Conservation (phyloP, 2,329 filamentous ascomycete genomes). For the Botryotinia globosa region DNA sequence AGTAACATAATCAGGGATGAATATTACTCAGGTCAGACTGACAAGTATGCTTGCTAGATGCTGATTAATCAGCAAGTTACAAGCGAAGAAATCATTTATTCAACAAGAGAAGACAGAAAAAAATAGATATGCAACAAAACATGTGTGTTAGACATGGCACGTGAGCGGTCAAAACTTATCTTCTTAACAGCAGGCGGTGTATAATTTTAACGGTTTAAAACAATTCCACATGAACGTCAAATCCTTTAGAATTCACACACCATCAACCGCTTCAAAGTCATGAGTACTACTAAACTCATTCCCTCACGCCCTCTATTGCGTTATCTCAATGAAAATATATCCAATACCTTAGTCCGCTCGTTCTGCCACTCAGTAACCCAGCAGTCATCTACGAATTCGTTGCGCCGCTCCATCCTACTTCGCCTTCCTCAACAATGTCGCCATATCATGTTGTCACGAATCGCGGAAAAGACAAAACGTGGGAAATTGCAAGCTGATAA, state of each 20-base stretch:
- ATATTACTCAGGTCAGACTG: not conserved
- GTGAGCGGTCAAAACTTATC: not conserved
- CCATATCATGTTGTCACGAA: not conserved
- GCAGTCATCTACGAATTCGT: not conserved
- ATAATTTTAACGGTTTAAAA: not conserved
- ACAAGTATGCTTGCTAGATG: not conserved
- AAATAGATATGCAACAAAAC: not conserved
- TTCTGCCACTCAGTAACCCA: not conserved
- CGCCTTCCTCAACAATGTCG: constrained; percentile 14
- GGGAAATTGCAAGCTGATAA: not conserved
- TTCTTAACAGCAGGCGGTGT: not conserved
- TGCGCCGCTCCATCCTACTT: not conserved
- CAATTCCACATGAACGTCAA: not conserved
- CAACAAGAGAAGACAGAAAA: not conserved
- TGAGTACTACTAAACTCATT: constrained; percentile 5
- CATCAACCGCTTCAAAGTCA: not conserved
- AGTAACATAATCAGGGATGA: too few relatives aligned
- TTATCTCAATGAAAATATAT: not conserved
- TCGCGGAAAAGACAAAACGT: not conserved
- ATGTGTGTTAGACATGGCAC: not conserved
- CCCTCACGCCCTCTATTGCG: not conserved
- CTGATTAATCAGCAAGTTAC: not conserved
- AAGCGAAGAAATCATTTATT: not conserved
- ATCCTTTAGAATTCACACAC: not conserved
- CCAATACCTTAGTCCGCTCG: not conserved